These are phyloP conservation scores for Colletotrichum aenigma DNA, from an alignment of 2,329 filamentous ascomycete species.

Conservation along the genomic window DNA sequence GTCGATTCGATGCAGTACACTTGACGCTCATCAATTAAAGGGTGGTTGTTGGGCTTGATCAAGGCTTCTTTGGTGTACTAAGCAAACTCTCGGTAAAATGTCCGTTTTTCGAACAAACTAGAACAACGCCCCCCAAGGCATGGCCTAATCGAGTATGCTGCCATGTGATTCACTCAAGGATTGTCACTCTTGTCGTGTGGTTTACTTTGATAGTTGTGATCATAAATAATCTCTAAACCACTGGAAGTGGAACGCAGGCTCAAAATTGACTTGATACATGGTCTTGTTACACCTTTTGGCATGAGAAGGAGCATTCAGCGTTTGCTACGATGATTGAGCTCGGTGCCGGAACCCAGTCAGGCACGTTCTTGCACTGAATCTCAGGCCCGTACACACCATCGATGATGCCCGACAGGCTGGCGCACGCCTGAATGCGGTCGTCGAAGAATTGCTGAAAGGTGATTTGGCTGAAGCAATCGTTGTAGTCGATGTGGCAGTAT, in stretches of 20 bases:
- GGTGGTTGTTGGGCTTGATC: background rate
- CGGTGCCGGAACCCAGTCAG: background rate
- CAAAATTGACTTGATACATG: background rate
- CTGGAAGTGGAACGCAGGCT: background rate
- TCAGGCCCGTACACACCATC: background rate
- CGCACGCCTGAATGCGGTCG: background rate
- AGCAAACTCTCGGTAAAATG: fast-evolving
- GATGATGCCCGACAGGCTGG: background rate
- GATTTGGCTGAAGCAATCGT: background rate
- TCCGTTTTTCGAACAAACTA: background rate
- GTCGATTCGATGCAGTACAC: fast-evolving
- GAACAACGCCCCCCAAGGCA: background rate
- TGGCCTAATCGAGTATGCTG: background rate
- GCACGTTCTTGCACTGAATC: background rate
- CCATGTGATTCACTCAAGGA: background rate
- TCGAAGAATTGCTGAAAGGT: background rate
- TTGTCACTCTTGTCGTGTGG: background rate
- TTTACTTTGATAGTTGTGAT: background rate
- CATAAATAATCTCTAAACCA: fast-evolving
- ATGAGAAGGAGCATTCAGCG: background rate
- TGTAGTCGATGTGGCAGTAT: background rate
- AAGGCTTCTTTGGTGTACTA: fast-evolving
- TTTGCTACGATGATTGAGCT: background rate
- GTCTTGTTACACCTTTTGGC: background rate
- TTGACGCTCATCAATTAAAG: background rate